Evolutionary conservation across 805 yeast species (phyloP), one percentile per base, ranked within the genome.

Genomic region (Metschnikowia amazonensis): DNA sequence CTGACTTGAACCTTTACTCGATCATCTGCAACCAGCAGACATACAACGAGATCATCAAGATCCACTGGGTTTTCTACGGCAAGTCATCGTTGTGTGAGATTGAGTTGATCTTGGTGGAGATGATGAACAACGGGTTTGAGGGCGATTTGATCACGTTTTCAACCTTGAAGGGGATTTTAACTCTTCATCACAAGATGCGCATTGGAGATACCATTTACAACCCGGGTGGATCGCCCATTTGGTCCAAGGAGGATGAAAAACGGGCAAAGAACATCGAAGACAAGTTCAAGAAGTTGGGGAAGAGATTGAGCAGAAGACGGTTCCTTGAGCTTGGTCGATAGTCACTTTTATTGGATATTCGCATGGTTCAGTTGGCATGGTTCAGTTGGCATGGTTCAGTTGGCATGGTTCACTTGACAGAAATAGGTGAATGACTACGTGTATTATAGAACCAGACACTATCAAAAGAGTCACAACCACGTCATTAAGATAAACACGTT

Each of bases 11-110:
- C 11, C 48, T 67, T 20, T 68, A 67, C 53, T 59, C 70, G 8
- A 53, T 65, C 2, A 53, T 60, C 9, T 68, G 74, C 54, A 67
- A 68, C 53, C 75, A 71, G 52, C 65, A 60, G 16, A 70, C 75
- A 2, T 70, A 66, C 49, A 71, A 71, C 48, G 69, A 70, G 49
- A 55, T 71, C 4, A 49, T 71, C 36, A 60, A 64, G 42, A 53
- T 62, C 16, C 56, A 59, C 40, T 70, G 75, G 75, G 57, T 70
- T 1, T 70, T 54, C 51, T 56, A 55, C 40, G 76, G 76, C 16
- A 68, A 67, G 49, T 53, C 65, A 9, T 62, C 60, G 39, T 49
- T 70, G 21, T 63, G 63, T 46, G 65, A 61, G 17, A 57, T 71
- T 20, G 75, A 69, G 54, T 62, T 59, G 48, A 51, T 60, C 1